Conservation (phyloP, 2,329 filamentous ascomycete species). For the Helotiales sp. region DNA sequence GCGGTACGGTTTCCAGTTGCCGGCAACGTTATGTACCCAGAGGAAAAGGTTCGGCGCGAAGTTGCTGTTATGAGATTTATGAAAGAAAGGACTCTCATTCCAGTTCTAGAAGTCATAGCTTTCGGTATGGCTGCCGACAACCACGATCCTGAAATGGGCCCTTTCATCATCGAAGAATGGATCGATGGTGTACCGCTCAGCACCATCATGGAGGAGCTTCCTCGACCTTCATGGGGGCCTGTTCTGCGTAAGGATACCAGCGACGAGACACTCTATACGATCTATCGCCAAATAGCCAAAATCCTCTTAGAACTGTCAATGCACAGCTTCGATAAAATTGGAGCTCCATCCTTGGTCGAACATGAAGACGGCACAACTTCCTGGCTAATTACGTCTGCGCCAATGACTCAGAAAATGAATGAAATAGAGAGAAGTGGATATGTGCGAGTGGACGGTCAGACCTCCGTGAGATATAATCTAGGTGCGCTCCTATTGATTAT, state of each 20-base stretch:
- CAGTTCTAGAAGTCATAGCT: too few relatives aligned
- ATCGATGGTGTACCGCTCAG: too few relatives aligned
- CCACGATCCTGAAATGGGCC: too few relatives aligned
- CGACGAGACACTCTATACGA: slow-evolving; percentile 6
- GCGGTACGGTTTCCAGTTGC: too few relatives aligned
- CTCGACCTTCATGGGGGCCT: not conserved
- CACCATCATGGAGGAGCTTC: slow-evolving; percentile 8
- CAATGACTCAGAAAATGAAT: slow-evolving; percentile 9
- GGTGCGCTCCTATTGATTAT: not conserved
- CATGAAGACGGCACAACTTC: slow-evolving; percentile 1
- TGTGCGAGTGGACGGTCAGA: too few relatives aligned
- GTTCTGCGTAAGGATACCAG: slow-evolving; percentile 6
- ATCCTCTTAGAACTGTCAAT: slow-evolving; percentile 11
- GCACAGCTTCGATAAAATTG: slow-evolving; percentile 14
- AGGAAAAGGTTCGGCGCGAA: too few relatives aligned
- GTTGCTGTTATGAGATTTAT: too few relatives aligned
- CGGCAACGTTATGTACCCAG: too few relatives aligned
- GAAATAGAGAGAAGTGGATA: slow-evolving; percentile 8
- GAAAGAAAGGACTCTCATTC: too few relatives aligned
- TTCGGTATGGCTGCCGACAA: too few relatives aligned
- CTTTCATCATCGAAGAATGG: too few relatives aligned
- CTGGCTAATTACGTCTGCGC: not conserved
- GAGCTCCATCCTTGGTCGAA: not conserved
- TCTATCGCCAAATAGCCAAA: slow-evolving; percentile 15
- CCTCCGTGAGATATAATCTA: not conserved